Conservation (phyloP, 495 filamentous ascomycete species). For the Penicillium taxi region DNA sequence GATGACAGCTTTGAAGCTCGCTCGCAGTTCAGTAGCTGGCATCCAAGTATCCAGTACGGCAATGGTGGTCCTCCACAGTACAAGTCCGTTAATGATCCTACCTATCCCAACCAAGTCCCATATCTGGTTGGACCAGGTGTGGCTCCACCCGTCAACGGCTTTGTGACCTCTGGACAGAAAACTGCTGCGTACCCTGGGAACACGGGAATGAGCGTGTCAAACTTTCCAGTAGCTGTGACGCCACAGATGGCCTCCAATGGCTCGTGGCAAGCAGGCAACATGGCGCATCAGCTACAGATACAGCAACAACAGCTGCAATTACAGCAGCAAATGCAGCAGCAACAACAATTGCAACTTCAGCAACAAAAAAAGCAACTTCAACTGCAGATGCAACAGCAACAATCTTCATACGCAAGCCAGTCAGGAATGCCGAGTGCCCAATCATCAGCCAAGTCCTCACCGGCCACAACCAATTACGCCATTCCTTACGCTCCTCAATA, state of each 20-base stretch:
- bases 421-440: conserved; percentile 31
- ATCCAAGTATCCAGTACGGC: conserved; percentile 38
- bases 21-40: conserved; percentile 73
- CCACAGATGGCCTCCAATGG: conserved; percentile 32
- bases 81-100: conserved; percentile 22
- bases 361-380: no score
- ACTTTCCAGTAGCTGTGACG: conserved; percentile 31
- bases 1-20: conserved; percentile 82
- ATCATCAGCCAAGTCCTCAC: conserved; percentile 34
- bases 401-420: conserved; percentile 33
- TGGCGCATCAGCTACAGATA: no score
- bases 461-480: conserved; percentile 36
- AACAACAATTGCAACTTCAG: no score
- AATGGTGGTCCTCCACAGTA: conserved; percentile 36
- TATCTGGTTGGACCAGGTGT: conserved; percentile 39
- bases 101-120: conserved; percentile 27
- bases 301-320: no score
- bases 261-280: conserved; percentile 32
- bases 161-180: conserved; percentile 23
- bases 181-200: conserved; percentile 24
- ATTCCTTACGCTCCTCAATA: conserved; percentile 26
- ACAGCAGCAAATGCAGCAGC: no score
- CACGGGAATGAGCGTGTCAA: conserved; percentile 25
- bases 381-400: conserved; percentile 38
- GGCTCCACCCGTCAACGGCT: conserved; percentile 26